These are phyloP conservation scores for Arthroderma sp. DNA, from an alignment of 2,329 filamentous ascomycete genomes.

Conservation along the genomic window DNA sequence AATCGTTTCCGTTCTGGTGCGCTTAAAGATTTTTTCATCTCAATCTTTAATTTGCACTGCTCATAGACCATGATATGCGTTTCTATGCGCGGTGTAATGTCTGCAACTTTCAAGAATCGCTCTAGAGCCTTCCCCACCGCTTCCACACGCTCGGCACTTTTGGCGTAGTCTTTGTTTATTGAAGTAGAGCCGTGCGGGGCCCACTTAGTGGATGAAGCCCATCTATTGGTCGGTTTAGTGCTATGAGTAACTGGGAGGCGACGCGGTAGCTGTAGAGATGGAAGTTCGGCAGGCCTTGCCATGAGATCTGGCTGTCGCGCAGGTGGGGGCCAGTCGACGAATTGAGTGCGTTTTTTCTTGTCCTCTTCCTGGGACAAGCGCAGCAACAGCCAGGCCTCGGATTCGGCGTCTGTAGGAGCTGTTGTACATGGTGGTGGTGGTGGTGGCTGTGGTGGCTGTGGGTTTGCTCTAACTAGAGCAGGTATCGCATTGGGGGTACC, in stretches of 20 bases:
- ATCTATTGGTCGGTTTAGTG: background rate
- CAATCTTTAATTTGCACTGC: conserved; percentile 2
- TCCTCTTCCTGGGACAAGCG: background rate
- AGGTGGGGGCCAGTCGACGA: background rate
- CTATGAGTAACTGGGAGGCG: background rate
- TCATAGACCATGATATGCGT: conserved; percentile 4
- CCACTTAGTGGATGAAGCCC: too few species aligned
- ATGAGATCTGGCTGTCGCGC: background rate
- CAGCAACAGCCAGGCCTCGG: background rate
- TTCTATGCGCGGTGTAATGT: background rate
- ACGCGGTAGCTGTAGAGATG: background rate
- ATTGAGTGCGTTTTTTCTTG: conserved; percentile 1
- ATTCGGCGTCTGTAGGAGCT: background rate
- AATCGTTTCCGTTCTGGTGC: conserved; percentile 3
- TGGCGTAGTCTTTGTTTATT: background rate
- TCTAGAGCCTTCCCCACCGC: background rate
- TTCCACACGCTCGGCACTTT: background rate
- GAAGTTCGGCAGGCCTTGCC: background rate
- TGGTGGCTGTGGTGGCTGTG: background rate
- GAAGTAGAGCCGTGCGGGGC: background rate
- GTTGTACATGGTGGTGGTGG: background rate
- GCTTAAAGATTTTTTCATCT: background rate
- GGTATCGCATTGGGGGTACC: too few species aligned
- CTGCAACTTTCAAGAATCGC: conserved; percentile 2
- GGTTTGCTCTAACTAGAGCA: background rate